Conservation (phyloP, 305 asterid genomes). For the Galium porrigens region DNA sequence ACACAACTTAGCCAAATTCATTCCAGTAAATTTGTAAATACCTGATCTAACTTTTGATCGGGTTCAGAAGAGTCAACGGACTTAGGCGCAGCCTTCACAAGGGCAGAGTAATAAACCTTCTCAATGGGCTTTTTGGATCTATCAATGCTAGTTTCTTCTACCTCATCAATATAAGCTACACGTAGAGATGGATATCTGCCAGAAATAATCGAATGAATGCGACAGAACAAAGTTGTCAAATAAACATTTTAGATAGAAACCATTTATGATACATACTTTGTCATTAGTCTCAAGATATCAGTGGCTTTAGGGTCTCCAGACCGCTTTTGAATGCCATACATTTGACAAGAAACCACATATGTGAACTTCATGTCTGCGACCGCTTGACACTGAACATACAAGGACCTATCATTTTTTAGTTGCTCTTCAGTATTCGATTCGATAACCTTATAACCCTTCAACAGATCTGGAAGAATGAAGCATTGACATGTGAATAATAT, state of each 20-base stretch:
- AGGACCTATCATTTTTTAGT: constrained; percentile 49
- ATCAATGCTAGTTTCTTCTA: constrained; percentile 56
- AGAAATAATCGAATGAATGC: constrained; percentile 21
- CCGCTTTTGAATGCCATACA: constrained; percentile 80
- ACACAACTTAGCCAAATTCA: background rate
- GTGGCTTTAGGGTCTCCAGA: constrained; percentile 68
- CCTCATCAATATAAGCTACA: constrained; percentile 91
- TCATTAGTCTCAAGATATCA: constrained; percentile 86
- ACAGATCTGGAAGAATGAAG: constrained; percentile 45
- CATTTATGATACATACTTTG: constrained; percentile 37
- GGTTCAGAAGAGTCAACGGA: constrained; percentile 82
- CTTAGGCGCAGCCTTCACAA: constrained; percentile 85
- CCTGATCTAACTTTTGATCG: constrained; percentile 91
- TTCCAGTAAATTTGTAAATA: constrained; percentile 16
- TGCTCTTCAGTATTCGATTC: constrained; percentile 55
- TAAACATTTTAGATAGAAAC: constrained; percentile 8
- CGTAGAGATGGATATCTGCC: constrained; percentile 91
- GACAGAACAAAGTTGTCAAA: constrained; percentile 8
- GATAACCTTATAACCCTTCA: constrained; percentile 87
- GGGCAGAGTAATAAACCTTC: constrained; percentile 84
- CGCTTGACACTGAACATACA: constrained; percentile 77
- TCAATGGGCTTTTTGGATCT: constrained; percentile 48
- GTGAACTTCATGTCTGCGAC: constrained; percentile 92
- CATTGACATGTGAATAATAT: constrained; percentile 11
- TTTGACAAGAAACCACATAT: constrained; percentile 89